phyloP scores from a whole-genome alignment of 2,329 filamentous ascomycete species.

The Corynespora cassiicola region DNA sequence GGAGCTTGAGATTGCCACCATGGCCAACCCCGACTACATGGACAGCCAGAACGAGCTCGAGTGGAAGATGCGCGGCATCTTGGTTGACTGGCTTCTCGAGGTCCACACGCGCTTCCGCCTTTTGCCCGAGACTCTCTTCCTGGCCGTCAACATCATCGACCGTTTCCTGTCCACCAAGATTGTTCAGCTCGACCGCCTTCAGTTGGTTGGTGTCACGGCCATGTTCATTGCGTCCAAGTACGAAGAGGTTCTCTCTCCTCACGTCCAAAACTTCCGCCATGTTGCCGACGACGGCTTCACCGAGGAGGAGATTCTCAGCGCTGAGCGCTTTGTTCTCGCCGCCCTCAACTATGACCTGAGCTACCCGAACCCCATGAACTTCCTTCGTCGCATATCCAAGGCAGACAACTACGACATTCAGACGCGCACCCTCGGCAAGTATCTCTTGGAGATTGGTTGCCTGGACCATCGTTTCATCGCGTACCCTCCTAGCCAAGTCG shows the following conservation, averaged over 20 bases:
- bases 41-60: slow-evolving; percentile 91
- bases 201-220: slow-evolving; percentile 95
- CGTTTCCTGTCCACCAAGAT: slow-evolving; percentile 96
- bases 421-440: slow-evolving; percentile 95
- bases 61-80: slow-evolving; percentile 98
- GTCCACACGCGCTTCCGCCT: slow-evolving; percentile 97
- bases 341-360: slow-evolving; percentile 96
- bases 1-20: slow-evolving; percentile 79
- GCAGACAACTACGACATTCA: slow-evolving; percentile 99
- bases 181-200: slow-evolving; percentile 92
- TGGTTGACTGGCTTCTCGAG: slow-evolving; percentile 98
- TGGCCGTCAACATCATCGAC: slow-evolving; percentile 97
- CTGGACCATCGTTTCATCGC: slow-evolving; percentile 93
- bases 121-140: slow-evolving; percentile 93
- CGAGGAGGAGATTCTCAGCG: slow-evolving; percentile 92
- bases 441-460: slow-evolving; percentile 95
- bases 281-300: slow-evolving; percentile 97
- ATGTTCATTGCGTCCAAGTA: slow-evolving; percentile 99
- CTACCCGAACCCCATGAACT: slow-evolving; percentile 99
- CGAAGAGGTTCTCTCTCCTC: slow-evolving; percentile 95
- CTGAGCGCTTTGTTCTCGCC: slow-evolving; percentile 92
- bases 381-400: slow-evolving; percentile 97
- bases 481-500: slow-evolving; percentile 87
- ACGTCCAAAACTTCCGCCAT: slow-evolving; percentile 95
- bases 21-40: slow-evolving; percentile 95